phyloP scores from a whole-genome alignment of 345 rosid genomes.

The Aquilaria malaccensis region DNA sequence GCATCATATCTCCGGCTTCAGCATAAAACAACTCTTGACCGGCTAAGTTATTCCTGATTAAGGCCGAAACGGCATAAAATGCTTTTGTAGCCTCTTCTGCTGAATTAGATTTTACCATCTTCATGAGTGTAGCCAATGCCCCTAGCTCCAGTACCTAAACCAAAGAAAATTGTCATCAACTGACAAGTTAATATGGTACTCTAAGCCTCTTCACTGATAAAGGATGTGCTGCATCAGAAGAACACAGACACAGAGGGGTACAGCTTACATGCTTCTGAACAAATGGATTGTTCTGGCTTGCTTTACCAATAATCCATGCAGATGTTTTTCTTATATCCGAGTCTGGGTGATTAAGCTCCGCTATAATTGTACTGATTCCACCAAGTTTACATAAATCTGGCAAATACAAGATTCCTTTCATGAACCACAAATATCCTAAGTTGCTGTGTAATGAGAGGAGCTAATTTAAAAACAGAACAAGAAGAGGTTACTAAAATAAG shows the following conservation, averaged over 20 bases:
- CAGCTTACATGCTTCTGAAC: constrained; percentile 65
- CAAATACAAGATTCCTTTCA: constrained; percentile 1
- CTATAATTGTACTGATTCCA: constrained; percentile 47
- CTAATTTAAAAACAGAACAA: background rate
- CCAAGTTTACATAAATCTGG: constrained; percentile 84
- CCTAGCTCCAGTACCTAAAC: constrained; percentile 74
- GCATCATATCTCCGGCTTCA: constrained; percentile 77
- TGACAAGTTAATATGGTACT: too few species aligned
- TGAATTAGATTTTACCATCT: constrained; percentile 59
- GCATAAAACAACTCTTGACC: constrained; percentile 71
- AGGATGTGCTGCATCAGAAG: constrained; percentile 5
- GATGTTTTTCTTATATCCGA: constrained; percentile 62
- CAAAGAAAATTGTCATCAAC: background rate
- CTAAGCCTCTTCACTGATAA: background rate
- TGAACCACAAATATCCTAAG: constrained; percentile 2
- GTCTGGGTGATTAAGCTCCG: constrained; percentile 62
- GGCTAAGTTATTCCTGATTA: constrained; percentile 62
- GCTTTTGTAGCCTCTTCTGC: constrained; percentile 87
- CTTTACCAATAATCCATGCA: constrained; percentile 94
- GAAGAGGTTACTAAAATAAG: too few species aligned
- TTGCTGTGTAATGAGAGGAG: background rate
- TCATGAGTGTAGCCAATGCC: constrained; percentile 49
- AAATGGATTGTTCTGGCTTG: constrained; percentile 81
- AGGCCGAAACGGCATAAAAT: constrained; percentile 77
- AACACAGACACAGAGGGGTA: constrained; percentile 2